Conservation (phyloP, 306 rosid species). For the Ochetophila trinervis region DNA sequence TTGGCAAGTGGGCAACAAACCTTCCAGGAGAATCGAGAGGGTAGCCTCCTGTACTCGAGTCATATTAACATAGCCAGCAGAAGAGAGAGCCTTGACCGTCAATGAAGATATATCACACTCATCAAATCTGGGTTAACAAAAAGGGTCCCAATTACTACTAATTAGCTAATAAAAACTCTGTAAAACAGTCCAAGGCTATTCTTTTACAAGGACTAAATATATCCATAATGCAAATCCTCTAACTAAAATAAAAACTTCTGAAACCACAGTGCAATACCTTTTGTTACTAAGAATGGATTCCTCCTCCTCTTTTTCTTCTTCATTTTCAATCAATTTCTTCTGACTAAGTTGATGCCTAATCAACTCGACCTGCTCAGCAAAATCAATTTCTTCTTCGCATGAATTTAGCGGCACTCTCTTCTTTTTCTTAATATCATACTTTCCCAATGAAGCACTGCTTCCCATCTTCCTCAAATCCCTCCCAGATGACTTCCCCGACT, state of each 20-base stretch:
- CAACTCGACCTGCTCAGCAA: conserved; percentile 56
- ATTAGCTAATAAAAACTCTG: background rate
- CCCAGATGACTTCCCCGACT: conserved; percentile 1
- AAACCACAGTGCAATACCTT: conserved; percentile 39
- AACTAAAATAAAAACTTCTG: background rate
- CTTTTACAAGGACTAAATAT: background rate
- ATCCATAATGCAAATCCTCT: background rate
- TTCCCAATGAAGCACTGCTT: conserved; percentile 76
- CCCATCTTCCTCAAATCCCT: conserved; percentile 41
- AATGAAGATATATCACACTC: conserved; percentile 74
- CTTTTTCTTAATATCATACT: conserved; percentile 58
- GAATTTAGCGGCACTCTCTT: conserved; percentile 47
- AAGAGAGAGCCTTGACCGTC: conserved; percentile 74
- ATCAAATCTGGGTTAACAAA: conserved; percentile 57
- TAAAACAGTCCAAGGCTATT: background rate
- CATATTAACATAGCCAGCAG: conserved; percentile 68
- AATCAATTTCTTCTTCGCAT: conserved; percentile 40
- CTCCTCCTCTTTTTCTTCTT: conserved; percentile 27
- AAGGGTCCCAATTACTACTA: background rate
- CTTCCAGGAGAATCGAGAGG: conserved; percentile 66
- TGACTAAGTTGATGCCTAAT: conserved; percentile 54
- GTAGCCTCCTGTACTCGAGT: conserved; percentile 83
- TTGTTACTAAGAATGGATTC: conserved; percentile 49
- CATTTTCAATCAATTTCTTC: conserved; percentile 42
- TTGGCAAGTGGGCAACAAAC: conserved; percentile 39